Conservation (phyloP, 2,329 filamentous ascomycete genomes). For the Venturia pyrina region DNA sequence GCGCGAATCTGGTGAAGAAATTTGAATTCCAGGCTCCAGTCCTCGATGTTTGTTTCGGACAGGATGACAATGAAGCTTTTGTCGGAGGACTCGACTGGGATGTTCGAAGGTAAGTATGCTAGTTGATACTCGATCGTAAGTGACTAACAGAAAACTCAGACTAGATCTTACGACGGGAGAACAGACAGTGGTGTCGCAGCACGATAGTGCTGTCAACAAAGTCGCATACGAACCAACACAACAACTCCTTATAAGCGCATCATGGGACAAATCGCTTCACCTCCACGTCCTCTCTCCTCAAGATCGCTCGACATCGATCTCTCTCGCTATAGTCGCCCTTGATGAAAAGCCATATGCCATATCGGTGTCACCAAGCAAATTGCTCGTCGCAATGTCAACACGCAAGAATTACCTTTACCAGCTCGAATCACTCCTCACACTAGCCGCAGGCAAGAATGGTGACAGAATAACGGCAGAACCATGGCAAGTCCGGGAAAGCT, state of each 20-base stretch:
- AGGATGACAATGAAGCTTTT: conserved; percentile 68
- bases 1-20: conserved; percentile 57
- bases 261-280: conserved; percentile 88
- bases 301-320: conserved; percentile 36
- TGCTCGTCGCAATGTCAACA: conserved; percentile 92
- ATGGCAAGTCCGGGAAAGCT: conserved; percentile 90
- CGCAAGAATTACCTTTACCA: conserved; percentile 95
- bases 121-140: conserved; percentile 2
- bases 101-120: conserved; percentile 55
- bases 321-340: conserved; percentile 57
- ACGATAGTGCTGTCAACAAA: conserved; percentile 68
- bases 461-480: conserved; percentile 51
- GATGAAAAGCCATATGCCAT: conserved; percentile 86
- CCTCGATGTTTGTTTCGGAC: conserved; percentile 84
- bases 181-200: conserved; percentile 66
- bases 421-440: conserved; percentile 11
- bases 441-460: neutral
- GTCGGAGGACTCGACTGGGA: conserved; percentile 79
- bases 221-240: conserved; percentile 73
- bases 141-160: conserved; percentile 24
- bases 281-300: conserved; percentile 47
- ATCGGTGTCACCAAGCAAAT: conserved; percentile 65
- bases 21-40: conserved; percentile 79
- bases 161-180: conserved; percentile 64
- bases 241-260: conserved; percentile 73